Evolutionary conservation across 2,329 filamentous ascomycete genomes (phyloP).

Genomic region (Rosellinia necatrix): DNA sequence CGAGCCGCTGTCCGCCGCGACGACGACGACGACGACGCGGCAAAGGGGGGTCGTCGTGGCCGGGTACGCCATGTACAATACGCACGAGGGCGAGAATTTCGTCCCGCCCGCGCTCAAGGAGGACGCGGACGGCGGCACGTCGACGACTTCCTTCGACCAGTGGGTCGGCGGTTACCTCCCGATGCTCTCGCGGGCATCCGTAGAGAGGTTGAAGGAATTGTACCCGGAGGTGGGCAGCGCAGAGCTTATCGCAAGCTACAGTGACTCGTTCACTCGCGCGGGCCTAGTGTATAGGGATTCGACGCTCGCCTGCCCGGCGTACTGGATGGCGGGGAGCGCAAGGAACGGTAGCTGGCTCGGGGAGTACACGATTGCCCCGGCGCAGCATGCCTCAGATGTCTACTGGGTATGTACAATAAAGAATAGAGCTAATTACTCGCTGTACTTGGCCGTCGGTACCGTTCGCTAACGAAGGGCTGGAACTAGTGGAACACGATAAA

Average conservation of each 20-base stretch:
- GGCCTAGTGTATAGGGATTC: slow-evolving; percentile 63
- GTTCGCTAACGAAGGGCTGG: slow-evolving; percentile 8
- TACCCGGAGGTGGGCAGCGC: slow-evolving; percentile 55
- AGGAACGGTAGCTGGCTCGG: slow-evolving; percentile 54
- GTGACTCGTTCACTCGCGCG: slow-evolving; percentile 56
- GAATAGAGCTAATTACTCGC: too few species aligned
- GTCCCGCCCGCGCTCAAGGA: slow-evolving; percentile 54
- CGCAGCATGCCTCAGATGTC: slow-evolving; percentile 63
- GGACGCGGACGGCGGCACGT: slow-evolving; percentile 41
- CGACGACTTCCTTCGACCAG: slow-evolving; percentile 50
- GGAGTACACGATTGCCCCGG: slow-evolving; percentile 64
- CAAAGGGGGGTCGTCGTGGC: slow-evolving; percentile 40
- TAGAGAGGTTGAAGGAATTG: slow-evolving; percentile 46
- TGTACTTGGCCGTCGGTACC: not conserved
- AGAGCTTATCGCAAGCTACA: slow-evolving; percentile 53
- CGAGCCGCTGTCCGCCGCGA: slow-evolving; percentile 51
- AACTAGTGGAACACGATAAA: slow-evolving; percentile 62
- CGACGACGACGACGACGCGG: slow-evolving; percentile 44
- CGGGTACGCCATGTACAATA: slow-evolving; percentile 63
- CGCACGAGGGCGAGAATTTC: slow-evolving; percentile 67
- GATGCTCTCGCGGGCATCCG: slow-evolving; percentile 43
- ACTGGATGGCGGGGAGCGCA: slow-evolving; percentile 58
- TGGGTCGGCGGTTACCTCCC: slow-evolving; percentile 63
- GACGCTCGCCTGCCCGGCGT: slow-evolving; percentile 63
- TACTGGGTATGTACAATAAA: slow-evolving; percentile 50